A percentile compares a stretch with the other conserved stretches of the same genome.
Conservation (phyloP, 352 stramenopile species). For the Blastocystis hominis region DNA sequence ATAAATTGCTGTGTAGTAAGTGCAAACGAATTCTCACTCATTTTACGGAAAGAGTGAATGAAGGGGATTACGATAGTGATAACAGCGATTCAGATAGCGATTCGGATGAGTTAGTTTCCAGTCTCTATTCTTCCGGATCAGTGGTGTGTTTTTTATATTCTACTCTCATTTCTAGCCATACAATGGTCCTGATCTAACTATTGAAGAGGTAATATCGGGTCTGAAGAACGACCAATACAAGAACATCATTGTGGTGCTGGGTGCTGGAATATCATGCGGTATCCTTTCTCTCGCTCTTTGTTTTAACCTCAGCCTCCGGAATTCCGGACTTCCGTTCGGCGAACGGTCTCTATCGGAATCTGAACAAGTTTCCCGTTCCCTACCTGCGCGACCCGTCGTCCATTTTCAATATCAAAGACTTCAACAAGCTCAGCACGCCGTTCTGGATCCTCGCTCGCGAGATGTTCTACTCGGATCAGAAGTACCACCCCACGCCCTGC, state of each 20-base stretch:
- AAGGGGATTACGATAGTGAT: not conserved
- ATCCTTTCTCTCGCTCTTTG: not conserved
- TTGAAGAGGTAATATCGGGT: not conserved
- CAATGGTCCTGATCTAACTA: not conserved
- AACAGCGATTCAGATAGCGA: not conserved
- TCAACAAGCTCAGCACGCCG: conserved; percentile 75
- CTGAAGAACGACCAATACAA: not conserved
- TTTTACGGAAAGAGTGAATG: not conserved
- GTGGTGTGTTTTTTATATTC: not conserved
- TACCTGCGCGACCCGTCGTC: conserved; percentile 73
- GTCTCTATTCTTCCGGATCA: too few species aligned
- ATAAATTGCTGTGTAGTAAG: not conserved
- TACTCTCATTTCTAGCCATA: not conserved
- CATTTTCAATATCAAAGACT: conserved; percentile 95
- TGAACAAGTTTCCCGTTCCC: conserved; percentile 73
- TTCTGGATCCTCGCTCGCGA: conserved; percentile 38
- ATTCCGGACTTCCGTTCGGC: conserved; percentile 88
- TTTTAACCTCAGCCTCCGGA: conserved; percentile 72
- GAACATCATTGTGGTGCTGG: conserved; percentile 17
- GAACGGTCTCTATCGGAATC: conserved; percentile 72
- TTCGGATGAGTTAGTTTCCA: not conserved
- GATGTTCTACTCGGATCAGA: conserved; percentile 61
- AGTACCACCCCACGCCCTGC: conserved; percentile 76
- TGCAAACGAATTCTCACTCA: not conserved
- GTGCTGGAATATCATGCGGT: conserved; percentile 45